Evolutionary conservation across 495 filamentous ascomycete species (phyloP), one percentile per base, ranked within the genome.

Genomic region (Aspergillus bertholletiae): DNA sequence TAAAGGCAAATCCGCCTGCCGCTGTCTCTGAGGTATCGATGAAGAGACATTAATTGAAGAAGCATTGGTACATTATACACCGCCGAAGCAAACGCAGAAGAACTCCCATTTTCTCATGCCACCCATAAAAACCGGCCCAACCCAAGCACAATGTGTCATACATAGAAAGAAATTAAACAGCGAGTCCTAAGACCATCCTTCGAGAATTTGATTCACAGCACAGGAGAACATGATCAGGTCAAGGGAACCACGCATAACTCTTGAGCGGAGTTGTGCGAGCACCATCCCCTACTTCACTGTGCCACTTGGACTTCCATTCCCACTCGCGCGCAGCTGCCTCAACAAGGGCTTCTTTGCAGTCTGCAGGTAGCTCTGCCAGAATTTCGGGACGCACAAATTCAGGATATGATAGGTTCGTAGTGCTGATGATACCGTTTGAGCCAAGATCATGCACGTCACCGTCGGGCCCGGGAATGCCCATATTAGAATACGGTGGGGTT

Each of bases 291-390:
- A 65, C 69, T 66, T 95, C 91, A 3, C 77, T 77, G 28, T 77
- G 77, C 89, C 89, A 94, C 24, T 69, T 79, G 15, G 66, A 69
- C 70, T 89, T 91, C 92, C 92, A 96, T 43, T 78, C 69, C 41
- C 65, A 68, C 61, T 95, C 89, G 20, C 72, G 69, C 9, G 73
- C 65, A 13, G 84, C 70, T 3, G 88, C 84, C 28, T 81, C 72
- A 17, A 88, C 65, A 37, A 95, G 88, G 0, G 88, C 85, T 27
- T 75, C 68, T 34, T 85, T 82, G 71, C 88, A 90, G 48, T 92
- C 87, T 2, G 80, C 65, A 0, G 89, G 89, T 24, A 96, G 74
- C 57, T 87, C 75, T 9, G 78, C 83, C 32, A 87, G 64, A 53
- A 93, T 80, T 6, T 93, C 88, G 23, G 84, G 77, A 9, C 80